These are phyloP conservation scores for Yamadazyma atlantica DNA, from an alignment of 1,139 yeast genomes.

Conservation along the genomic window DNA sequence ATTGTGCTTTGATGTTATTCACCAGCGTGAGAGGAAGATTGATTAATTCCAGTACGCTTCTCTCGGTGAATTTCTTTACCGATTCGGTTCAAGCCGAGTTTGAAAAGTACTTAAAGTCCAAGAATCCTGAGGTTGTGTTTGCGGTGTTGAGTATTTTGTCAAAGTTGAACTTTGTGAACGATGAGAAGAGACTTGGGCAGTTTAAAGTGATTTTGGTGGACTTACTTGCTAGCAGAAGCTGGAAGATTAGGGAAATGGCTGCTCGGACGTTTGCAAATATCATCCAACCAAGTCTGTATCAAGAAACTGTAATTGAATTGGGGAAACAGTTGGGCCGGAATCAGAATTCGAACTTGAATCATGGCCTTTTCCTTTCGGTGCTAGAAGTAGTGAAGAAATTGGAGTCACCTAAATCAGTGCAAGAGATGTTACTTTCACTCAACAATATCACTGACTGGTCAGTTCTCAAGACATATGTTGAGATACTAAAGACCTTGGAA, in stretches of 20 bases:
- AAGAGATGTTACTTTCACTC: conserved; percentile 3
- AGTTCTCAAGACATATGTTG: conserved; percentile 10
- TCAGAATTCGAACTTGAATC: conserved; percentile 47
- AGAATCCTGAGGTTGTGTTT: conserved; percentile 57
- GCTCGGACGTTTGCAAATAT: conserved; percentile 63
- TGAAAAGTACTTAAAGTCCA: conserved; percentile 36
- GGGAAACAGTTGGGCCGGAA: no score
- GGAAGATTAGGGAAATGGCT: conserved; percentile 88
- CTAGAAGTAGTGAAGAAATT: conserved; percentile 21
- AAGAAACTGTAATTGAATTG: conserved; percentile 17
- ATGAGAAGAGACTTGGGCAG: conserved; percentile 43
- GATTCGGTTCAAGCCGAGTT: conserved; percentile 50
- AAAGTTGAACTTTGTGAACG: conserved; percentile 62
- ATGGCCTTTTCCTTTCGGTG: conserved; percentile 57
- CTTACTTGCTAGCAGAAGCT: conserved; percentile 52
- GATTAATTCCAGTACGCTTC: conserved; percentile 56
- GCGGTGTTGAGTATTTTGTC: conserved; percentile 73
- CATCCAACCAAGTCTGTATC: not conserved
- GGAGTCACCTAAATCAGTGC: not conserved
- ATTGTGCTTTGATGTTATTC: conserved; percentile 91
- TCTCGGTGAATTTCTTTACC: conserved; percentile 64
- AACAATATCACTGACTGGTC: conserved; percentile 9
- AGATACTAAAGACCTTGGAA: conserved; percentile 5
- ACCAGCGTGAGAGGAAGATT: conserved; percentile 77
- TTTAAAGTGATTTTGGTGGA: conserved; percentile 47